Evolutionary conservation across 116 monocot species (phyloP).

Genomic region (Cymodocea nodosa): DNA sequence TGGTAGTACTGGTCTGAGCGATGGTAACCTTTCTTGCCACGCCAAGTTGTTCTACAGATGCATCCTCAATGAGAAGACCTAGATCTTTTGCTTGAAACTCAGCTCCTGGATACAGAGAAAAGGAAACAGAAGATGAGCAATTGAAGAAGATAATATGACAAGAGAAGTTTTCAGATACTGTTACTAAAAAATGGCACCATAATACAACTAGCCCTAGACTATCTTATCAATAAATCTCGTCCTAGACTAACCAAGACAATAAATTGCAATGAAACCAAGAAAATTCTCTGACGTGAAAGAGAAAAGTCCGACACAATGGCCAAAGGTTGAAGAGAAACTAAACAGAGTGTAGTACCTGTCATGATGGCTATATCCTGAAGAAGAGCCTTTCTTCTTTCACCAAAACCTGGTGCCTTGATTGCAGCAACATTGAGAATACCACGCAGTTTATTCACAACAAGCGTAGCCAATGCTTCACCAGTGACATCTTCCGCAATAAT

Average conservation of each 20-base stretch:
- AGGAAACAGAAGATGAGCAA: background rate
- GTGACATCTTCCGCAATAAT: constrained; percentile 75
- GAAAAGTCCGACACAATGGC: background rate
- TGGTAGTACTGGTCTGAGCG: constrained; percentile 40
- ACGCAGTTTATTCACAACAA: constrained; percentile 71
- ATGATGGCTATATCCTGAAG: constrained; percentile 89
- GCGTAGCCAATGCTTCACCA: constrained; percentile 64
- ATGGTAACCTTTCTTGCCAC: constrained; percentile 53
- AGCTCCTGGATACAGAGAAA: constrained; percentile 32
- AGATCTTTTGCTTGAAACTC: constrained; percentile 79
- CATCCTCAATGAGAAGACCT: constrained; percentile 46
- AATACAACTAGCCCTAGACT: too few relatives aligned
- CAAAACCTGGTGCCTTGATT: constrained; percentile 74
- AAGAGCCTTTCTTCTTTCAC: constrained; percentile 65
- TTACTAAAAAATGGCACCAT: background rate
- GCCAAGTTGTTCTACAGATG: constrained; percentile 61
- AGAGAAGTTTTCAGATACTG: background rate
- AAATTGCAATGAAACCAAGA: too few relatives aligned
- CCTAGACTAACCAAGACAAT: too few relatives aligned
- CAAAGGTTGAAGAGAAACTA: background rate
- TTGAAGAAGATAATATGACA: background rate
- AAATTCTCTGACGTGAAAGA: background rate
- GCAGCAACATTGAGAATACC: constrained; percentile 82
- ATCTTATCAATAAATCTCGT: too few relatives aligned
- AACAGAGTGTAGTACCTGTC: constrained; percentile 30